These are phyloP conservation scores for Globisporangium okanoganense DNA, from an alignment of 352 stramenopile genomes.

Conservation along the genomic window DNA sequence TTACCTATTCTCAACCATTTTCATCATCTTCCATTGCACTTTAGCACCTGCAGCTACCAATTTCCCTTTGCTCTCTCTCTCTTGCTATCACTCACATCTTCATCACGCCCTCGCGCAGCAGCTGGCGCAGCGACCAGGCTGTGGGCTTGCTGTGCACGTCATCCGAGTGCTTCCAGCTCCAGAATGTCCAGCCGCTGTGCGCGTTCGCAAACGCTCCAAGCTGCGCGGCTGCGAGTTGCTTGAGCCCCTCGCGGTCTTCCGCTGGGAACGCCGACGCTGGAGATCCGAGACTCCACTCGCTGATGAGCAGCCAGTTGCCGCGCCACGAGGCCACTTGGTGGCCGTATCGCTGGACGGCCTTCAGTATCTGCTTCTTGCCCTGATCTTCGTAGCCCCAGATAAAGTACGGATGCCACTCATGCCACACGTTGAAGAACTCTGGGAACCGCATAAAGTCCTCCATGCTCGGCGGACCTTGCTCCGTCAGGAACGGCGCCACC, in stretches of 20 bases:
- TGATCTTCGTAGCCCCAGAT: slow-evolving; percentile 64
- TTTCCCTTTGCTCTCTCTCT: not conserved
- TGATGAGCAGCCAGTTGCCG: slow-evolving; percentile 75
- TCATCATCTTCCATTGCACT: no score
- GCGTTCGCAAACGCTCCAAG: slow-evolving; percentile 52
- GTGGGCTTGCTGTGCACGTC: slow-evolving; percentile 43
- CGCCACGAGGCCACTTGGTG: slow-evolving; percentile 52
- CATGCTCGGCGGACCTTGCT: slow-evolving; percentile 37
- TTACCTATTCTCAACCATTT: no score
- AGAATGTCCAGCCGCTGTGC: slow-evolving; percentile 84
- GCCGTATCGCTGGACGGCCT: slow-evolving; percentile 50
- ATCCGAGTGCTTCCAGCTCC: slow-evolving; percentile 79
- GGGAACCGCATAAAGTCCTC: slow-evolving; percentile 43
- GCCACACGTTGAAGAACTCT: slow-evolving; percentile 36
- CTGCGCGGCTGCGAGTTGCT: slow-evolving; percentile 54
- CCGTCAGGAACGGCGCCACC: slow-evolving; percentile 42
- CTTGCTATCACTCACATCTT: not conserved
- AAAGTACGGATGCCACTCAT: slow-evolving; percentile 58
- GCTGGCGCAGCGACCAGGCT: slow-evolving; percentile 75
- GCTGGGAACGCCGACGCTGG: slow-evolving; percentile 51
- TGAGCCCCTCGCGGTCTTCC: slow-evolving; percentile 38
- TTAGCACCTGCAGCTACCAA: no score
- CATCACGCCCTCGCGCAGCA: slow-evolving; percentile 73
- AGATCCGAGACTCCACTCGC: slow-evolving; percentile 78
- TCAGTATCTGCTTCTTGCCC: slow-evolving; percentile 48